Evolutionary conservation across 1,139 yeast species (phyloP).

Genomic region (Petasospora rhodanensis): DNA sequence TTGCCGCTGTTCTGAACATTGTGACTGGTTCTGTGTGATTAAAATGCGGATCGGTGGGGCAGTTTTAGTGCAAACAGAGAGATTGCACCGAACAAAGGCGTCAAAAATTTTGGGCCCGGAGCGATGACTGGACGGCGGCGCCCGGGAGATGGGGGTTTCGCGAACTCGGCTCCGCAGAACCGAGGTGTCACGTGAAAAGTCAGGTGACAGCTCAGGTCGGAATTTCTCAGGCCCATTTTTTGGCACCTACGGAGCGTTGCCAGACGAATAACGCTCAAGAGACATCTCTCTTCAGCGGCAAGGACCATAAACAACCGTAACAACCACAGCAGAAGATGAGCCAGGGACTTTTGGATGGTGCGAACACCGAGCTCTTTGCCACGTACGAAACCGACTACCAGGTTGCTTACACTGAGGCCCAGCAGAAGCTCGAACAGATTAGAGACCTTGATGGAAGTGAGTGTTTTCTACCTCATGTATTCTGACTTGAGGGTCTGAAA

Average conservation of each 20-base stretch:
- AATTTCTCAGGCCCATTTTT: too few relatives aligned
- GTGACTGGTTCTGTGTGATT: background rate
- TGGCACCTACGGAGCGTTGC: too few relatives aligned
- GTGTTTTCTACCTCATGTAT: slow-evolving; percentile 30
- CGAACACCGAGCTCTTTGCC: slow-evolving; percentile 49
- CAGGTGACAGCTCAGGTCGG: too few relatives aligned
- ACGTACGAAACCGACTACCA: slow-evolving; percentile 74
- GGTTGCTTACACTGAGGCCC: slow-evolving; percentile 64
- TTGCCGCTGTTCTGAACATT: slow-evolving; percentile 4
- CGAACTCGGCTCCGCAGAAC: too few relatives aligned
- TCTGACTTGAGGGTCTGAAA: too few relatives aligned
- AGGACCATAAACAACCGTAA: too few relatives aligned
- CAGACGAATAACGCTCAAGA: background rate
- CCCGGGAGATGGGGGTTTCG: too few relatives aligned
- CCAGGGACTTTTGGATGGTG: slow-evolving; percentile 3
- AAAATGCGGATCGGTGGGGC: background rate
- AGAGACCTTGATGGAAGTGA: slow-evolving; percentile 48
- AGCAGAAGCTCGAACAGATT: slow-evolving; percentile 56
- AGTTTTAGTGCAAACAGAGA: too few relatives aligned
- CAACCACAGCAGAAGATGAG: background rate
- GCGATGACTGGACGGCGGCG: too few relatives aligned
- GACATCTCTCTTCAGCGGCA: background rate
- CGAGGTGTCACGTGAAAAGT: too few relatives aligned
- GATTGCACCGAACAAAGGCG: too few relatives aligned
- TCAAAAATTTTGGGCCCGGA: too few relatives aligned